These are phyloP conservation scores for Gossypium mustelinum DNA, from an alignment of 345 rosid genomes.

Conservation along the genomic window DNA sequence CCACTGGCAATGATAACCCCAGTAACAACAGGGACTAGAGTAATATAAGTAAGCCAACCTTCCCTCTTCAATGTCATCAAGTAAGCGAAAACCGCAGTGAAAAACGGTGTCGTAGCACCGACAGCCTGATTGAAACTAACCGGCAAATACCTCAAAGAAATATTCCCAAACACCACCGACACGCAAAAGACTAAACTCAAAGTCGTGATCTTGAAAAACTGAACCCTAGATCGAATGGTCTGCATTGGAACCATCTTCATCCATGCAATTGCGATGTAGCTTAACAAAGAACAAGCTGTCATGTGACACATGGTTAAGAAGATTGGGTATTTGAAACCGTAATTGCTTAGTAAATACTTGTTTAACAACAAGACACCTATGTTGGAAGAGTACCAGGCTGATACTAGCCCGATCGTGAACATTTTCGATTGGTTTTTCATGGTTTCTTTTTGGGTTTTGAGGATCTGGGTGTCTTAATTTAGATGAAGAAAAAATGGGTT, in stretches of 20 bases:
- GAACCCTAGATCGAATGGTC: conserved; percentile 81
- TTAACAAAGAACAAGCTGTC: conserved; percentile 90
- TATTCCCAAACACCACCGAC: conserved; percentile 93
- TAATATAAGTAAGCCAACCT: conserved; percentile 90
- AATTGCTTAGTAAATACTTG: conserved; percentile 89
- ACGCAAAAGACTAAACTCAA: conserved; percentile 86
- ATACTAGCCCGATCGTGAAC: conserved; percentile 81
- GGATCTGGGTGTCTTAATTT: conserved; percentile 7
- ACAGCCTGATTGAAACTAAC: conserved; percentile 92
- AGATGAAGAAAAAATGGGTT: background rate
- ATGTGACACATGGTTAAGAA: conserved; percentile 99
- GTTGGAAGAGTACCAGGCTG: conserved; percentile 91
- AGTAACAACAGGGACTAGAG: conserved; percentile 91
- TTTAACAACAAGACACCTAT: conserved; percentile 89
- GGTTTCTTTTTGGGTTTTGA: background rate
- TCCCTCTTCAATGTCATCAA: conserved; percentile 80
- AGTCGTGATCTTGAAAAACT: conserved; percentile 85
- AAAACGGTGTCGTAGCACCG: conserved; percentile 98
- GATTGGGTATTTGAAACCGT: conserved; percentile 97
- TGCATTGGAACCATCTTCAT: conserved; percentile 98
- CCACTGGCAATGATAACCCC: conserved; percentile 98
- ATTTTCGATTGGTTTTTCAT: conserved; percentile 52
- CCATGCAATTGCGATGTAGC: conserved; percentile 94
- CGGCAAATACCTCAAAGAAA: conserved; percentile 77
- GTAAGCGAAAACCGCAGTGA: conserved; percentile 95